Base-by-base conservation (phyloP, 164 flowering plant genomes). In the Magnolia changhungtana region DNA sequence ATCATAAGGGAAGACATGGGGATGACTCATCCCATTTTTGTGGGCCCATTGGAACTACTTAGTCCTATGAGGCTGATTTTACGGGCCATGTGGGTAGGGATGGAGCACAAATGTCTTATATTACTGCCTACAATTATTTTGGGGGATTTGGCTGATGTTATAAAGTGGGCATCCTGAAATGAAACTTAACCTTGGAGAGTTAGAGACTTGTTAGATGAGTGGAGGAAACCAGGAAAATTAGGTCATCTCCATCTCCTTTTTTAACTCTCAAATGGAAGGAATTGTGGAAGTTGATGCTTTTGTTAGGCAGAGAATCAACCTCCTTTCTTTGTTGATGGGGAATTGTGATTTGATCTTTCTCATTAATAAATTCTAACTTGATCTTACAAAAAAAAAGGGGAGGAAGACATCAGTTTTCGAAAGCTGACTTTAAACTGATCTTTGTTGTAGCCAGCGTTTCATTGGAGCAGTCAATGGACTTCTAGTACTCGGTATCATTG, bases 391-490 rank as follows among this genome's bases (percentile, higher is more conserved):
- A 16, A 16, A 37, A 55, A 16, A 11, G 3, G 9, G 61, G 18
- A 1, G 10, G 0, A 14, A 14, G 61, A 55, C 11, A 55, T 3
- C 13, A 58, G 52, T 4, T 37, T 37, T 37, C 7, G 51, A 65
- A 71, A 63, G 20, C 67, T 82, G 70, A 81, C 77, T 66, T 50
- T 63, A 49, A 63, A 59, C 37, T 63, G 52, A n/a, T 75, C 31
- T 75, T 77, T 24, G 23, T 5, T 87, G 87, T 69, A 93, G 98
- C 87, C 97, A 93, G 85, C 88, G 94, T 71, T 74, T 92, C 68
- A 88, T 92, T 76, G 98, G 97, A 76, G 95, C 97, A 2, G 82
- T 88, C 21, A 95, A 92, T 81, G 98, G 98, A 78, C 80, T 81
- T 84, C 85, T 95, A 64, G 90, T 95, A 59, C 16, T 87, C 58